phyloP scores from a whole-genome alignment of 345 rosid genomes.

The Salix dunnii region DNA sequence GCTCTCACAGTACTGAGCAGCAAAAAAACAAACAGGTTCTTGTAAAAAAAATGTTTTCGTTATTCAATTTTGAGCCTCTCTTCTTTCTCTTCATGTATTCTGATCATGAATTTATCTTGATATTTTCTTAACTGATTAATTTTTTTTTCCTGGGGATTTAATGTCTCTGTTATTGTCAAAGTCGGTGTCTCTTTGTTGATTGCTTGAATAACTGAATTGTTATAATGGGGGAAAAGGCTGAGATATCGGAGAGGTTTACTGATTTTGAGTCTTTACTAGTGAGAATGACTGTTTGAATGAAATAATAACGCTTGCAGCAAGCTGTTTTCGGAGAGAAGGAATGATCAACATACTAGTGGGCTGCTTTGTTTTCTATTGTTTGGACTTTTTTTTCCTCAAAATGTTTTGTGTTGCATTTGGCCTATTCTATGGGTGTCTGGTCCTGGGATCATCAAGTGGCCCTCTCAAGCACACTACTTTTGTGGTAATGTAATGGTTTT shows the following conservation, averaged over 20 bases:
- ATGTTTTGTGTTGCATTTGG: not conserved
- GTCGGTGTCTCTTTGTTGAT: not conserved
- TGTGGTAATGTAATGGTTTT: not conserved
- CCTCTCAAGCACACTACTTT: not conserved
- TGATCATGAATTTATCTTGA: not conserved
- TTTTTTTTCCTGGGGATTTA: not conserved
- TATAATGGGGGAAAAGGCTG: not conserved
- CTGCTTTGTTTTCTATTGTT: not conserved
- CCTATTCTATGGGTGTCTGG: not conserved
- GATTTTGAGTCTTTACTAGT: not conserved
- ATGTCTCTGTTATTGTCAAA: not conserved
- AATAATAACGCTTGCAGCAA: not conserved
- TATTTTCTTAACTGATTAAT: not conserved
- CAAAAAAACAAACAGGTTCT: conserved; percentile 50
- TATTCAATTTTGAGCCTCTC: not conserved
- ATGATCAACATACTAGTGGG: not conserved
- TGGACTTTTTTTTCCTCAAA: not conserved
- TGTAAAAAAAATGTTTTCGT: not conserved
- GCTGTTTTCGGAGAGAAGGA: not conserved
- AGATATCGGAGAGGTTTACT: not conserved
- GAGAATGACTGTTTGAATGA: not conserved
- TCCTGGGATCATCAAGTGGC: not conserved
- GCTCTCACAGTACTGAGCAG: conserved; percentile 22
- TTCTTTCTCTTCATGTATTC: not conserved
- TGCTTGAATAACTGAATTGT: not conserved